phyloP scores from a whole-genome alignment of 805 yeast genomes.

The Tanozyma kutaoensis region DNA sequence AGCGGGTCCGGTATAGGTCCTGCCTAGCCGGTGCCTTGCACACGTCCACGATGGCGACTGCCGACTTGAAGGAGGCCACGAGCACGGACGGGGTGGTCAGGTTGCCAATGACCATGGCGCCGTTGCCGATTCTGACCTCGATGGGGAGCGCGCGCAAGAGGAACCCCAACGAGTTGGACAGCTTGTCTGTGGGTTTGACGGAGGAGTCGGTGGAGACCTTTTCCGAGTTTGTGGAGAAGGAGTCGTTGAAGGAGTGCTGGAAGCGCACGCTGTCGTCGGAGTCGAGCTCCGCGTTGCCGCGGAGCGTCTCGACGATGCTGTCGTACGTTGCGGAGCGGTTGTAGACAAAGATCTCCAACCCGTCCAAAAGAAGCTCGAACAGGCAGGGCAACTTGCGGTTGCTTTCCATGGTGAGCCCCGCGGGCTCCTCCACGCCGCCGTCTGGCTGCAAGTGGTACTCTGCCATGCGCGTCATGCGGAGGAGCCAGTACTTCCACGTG shows the following conservation, averaged over 20 bases:
- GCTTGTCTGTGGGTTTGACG: too few relatives aligned
- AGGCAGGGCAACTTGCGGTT: constrained; percentile 43
- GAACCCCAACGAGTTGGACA: background rate
- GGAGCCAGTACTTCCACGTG: constrained; percentile 86
- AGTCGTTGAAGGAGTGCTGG: too few relatives aligned
- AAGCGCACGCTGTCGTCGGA: too few relatives aligned
- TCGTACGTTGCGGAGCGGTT: constrained; percentile 75
- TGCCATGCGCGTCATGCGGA: constrained; percentile 30
- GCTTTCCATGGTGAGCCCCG: constrained; percentile 2
- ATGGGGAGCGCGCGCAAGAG: constrained; percentile 33
- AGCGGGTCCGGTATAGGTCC: constrained; percentile 43
- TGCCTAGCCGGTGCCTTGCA: constrained; percentile 26
- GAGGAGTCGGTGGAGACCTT: too few relatives aligned
- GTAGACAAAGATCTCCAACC: constrained; percentile 73
- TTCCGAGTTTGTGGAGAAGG: too few relatives aligned
- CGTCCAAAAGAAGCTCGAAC: constrained; percentile 48
- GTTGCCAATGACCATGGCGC: constrained; percentile 74
- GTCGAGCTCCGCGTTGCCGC: too few relatives aligned
- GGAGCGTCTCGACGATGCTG: constrained; percentile 31
- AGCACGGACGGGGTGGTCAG: constrained; percentile 60
- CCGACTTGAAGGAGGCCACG: constrained; percentile 43
- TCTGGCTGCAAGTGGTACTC: constrained; percentile 12
- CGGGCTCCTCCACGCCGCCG: constrained; percentile 4
- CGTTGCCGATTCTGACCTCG: constrained; percentile 42
- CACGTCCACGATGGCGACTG: constrained; percentile 47